Evolutionary conservation across 106 monocot species (phyloP), one percentile per base, ranked within the genome.

Genomic region (Dioscorea dumetorum): DNA sequence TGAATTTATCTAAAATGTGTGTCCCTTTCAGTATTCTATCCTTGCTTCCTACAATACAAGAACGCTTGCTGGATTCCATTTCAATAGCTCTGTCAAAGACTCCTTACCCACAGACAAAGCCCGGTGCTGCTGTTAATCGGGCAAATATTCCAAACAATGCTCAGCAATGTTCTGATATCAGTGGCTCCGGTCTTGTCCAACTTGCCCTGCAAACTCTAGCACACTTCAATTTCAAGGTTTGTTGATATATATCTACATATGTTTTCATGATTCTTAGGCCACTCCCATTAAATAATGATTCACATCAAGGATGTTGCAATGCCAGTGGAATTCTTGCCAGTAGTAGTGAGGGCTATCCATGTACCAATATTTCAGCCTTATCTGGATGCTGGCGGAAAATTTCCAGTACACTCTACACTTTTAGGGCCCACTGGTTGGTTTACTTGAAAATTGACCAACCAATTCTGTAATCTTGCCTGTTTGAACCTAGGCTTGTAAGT

Each of bases 171-270:
- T 72, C 81, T 60, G 87, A 97, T 70, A 62, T 80, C 24, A 80
- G 66, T 73, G 80, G 82, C 19, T 54, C 95, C 32, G 73, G 66
- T 14, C 91, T 86, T 68, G 88, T 84, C 68, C 95, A 92, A 70
- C 89, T 97, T 78, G 95, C 95, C 64, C 80, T 97, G 74, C 79
- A 66, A 70, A 92, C 95, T 48, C 76, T 97, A 50, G 91, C 89
- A 41, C 63, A 52, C 50, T 97, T 97, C 34, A 86, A 97, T 79
- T 97, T 97, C 58, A 91, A 88, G 95, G 95, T 87, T 57, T 17
- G 63, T n/a, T 75, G 64, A 54, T 12, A 10, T 60, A 54, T 18
- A 12, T 54, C 19, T 54, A 54, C 13, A 54, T 12, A 51, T 51
- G 17, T 51, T 51, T 51, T 51, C 14, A 12, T 13, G 51, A 54